A percentile compares a stretch with the other conserved stretches of the same genome.
These are phyloP conservation scores for Starmerella stigmatis DNA, from an alignment of 805 yeast genomes.

Conservation along the genomic window DNA sequence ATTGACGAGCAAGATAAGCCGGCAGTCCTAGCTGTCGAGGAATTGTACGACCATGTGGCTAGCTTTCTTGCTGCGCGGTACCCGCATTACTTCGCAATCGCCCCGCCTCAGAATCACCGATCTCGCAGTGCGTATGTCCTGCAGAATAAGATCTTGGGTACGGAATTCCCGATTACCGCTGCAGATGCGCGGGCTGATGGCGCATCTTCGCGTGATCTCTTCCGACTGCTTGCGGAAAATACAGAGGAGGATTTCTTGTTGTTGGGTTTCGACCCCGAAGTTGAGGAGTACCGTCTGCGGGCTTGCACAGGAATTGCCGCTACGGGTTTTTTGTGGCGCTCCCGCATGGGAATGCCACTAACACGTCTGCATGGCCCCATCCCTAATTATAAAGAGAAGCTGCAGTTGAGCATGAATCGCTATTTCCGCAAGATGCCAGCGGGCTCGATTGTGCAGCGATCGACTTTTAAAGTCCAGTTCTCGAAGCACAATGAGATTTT, in stretches of 20 bases:
- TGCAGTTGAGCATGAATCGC: slow-evolving; percentile 54
- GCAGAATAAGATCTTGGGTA: slow-evolving; percentile 10
- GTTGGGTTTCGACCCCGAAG: slow-evolving; percentile 37
- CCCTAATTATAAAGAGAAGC: slow-evolving; percentile 49
- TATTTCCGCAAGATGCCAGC: slow-evolving; percentile 50
- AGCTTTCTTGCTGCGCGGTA: slow-evolving; percentile 38
- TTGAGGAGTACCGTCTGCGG: slow-evolving; percentile 38
- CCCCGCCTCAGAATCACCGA: slow-evolving; percentile 12
- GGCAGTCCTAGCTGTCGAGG: slow-evolving; percentile 38
- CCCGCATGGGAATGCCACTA: slow-evolving; percentile 43
- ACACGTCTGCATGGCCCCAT: slow-evolving; percentile 60
- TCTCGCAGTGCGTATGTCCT: slow-evolving; percentile 15
- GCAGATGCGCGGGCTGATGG: not conserved
- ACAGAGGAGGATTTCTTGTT: slow-evolving; percentile 58
- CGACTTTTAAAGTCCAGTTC: slow-evolving; percentile 59
- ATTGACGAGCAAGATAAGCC: slow-evolving; percentile 5
- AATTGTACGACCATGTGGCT: slow-evolving; percentile 38
- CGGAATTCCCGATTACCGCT: slow-evolving; percentile 10
- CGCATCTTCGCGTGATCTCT: not conserved
- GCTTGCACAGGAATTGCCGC: slow-evolving; percentile 56
- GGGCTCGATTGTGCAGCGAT: slow-evolving; percentile 48
- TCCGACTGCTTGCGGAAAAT: slow-evolving; percentile 24
- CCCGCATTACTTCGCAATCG: slow-evolving; percentile 40
- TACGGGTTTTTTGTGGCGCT: slow-evolving; percentile 59
- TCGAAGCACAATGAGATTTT: slow-evolving; percentile 40